Evolutionary conservation across 768 basidiomycete species (phyloP).

Genomic region (Mycena galericulata): DNA sequence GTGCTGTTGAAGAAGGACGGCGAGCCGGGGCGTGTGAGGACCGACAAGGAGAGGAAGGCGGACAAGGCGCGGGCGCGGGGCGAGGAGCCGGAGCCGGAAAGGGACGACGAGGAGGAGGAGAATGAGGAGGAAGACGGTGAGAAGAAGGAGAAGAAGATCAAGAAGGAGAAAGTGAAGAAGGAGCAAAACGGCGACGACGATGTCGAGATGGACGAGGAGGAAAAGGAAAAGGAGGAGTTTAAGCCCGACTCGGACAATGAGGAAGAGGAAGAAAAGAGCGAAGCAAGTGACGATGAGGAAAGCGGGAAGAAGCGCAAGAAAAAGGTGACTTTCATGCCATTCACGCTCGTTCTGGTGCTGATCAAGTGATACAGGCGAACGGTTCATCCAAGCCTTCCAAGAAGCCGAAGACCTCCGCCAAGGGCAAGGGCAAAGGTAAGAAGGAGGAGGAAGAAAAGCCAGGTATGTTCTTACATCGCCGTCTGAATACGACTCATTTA

Average conservation of each 20-base stretch:
- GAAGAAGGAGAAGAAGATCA: conserved; percentile 58
- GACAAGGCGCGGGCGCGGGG: conserved; percentile 39
- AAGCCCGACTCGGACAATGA: conserved; percentile 56
- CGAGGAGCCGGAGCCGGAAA: conserved; percentile 49
- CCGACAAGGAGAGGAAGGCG: conserved; percentile 51
- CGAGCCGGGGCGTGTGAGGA: conserved; percentile 58
- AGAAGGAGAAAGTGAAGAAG: conserved; percentile 58
- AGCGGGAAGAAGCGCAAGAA: conserved; percentile 81
- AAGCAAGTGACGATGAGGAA: conserved; percentile 60
- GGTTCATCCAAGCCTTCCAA: conserved; percentile 57
- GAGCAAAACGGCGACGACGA: conserved; percentile 60
- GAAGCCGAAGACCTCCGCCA: conserved; percentile 58
- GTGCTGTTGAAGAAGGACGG: conserved; percentile 86
- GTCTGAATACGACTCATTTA: no score
- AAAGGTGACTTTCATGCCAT: conserved; percentile 54
- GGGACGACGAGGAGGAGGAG: conserved; percentile 54
- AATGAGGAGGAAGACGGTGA: conserved; percentile 50
- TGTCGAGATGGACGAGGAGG: conserved; percentile 66
- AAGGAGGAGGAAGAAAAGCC: conserved; percentile 66
- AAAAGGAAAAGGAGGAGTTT: conserved; percentile 60
- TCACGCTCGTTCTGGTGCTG: conserved; percentile 4
- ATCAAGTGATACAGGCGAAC: conserved; percentile 42
- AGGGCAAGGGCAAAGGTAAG: conserved; percentile 71
- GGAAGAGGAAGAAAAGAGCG: conserved; percentile 55
- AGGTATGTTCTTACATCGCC: conserved; percentile 19